Conservation (phyloP, 2,329 filamentous ascomycete genomes). For the Ophiosphaerella korrae region DNA sequence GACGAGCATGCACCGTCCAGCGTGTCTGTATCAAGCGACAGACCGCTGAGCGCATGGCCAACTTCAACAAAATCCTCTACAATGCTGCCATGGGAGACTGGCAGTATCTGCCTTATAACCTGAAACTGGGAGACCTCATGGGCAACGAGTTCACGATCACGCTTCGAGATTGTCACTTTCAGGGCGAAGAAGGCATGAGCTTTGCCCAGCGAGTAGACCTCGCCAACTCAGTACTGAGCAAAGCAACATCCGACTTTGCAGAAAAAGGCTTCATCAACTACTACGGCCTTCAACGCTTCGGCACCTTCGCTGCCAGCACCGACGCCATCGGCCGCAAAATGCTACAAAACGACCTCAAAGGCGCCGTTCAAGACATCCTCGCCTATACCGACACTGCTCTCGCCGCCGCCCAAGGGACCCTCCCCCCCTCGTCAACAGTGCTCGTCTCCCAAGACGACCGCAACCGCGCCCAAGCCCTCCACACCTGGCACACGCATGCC, state of each 20-base stretch:
- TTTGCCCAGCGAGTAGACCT: slow-evolving; percentile 52
- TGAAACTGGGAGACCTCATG: slow-evolving; percentile 80
- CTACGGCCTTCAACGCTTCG: slow-evolving; percentile 96
- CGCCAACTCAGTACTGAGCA: slow-evolving; percentile 56
- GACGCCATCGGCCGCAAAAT: slow-evolving; percentile 85
- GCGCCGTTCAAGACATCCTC: slow-evolving; percentile 78
- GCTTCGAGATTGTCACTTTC: slow-evolving; percentile 79
- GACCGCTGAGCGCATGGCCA: slow-evolving; percentile 66
- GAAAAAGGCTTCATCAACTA: slow-evolving; percentile 93
- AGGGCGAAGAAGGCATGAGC: slow-evolving; percentile 47
- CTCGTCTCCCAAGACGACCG: slow-evolving; percentile 75
- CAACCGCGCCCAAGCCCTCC: slow-evolving; percentile 76
- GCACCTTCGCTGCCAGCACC: slow-evolving; percentile 83
- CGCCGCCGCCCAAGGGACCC: slow-evolving; percentile 54
- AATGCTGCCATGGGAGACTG: slow-evolving; percentile 77
- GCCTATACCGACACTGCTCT: slow-evolving; percentile 70
- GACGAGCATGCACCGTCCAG: slow-evolving; percentile 84
- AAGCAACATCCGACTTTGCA: slow-evolving; percentile 69
- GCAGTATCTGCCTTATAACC: slow-evolving; percentile 70
- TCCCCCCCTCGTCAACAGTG: slow-evolving; percentile 42
- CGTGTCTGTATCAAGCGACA: slow-evolving; percentile 71
- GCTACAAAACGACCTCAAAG: slow-evolving; percentile 78
- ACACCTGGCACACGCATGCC: slow-evolving; percentile 70
- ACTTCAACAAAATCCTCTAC: slow-evolving; percentile 65
- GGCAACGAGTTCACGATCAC: slow-evolving; percentile 96